Evolutionary conservation across 306 rosid genomes (phyloP).

Genomic region (Pyrus communis): DNA sequence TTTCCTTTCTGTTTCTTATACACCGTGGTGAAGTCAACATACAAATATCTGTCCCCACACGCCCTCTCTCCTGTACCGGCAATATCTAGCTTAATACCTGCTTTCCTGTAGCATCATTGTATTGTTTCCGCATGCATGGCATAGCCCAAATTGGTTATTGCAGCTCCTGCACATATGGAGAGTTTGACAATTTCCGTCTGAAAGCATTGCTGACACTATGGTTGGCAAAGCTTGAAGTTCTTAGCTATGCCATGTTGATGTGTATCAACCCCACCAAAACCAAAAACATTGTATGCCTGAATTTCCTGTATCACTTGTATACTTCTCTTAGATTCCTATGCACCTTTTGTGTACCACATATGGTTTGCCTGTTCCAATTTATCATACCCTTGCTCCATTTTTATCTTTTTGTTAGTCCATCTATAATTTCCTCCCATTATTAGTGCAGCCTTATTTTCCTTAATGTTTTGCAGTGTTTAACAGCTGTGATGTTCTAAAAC

Average conservation of each 20-base stretch:
- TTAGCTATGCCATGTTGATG: neutral
- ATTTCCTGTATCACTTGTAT: neutral
- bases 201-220: neutral
- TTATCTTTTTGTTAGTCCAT: neutral
- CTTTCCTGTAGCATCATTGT: neutral
- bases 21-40: neutral
- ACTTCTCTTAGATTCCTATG: neutral
- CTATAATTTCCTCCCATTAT: neutral
- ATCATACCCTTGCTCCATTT: neutral
- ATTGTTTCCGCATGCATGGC: neutral
- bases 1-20: neutral
- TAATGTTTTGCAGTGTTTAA: slow-evolving; percentile 69
- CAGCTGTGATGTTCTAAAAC: slow-evolving; percentile 88
- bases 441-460: slow-evolving; percentile 35
- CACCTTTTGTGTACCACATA: neutral
- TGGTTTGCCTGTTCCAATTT: neutral
- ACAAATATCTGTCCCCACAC: neutral
- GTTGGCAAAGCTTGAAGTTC: neutral
- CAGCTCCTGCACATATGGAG: neutral
- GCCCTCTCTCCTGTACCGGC: neutral
- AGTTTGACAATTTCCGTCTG: neutral
- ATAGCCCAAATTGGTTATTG: neutral
- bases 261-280: neutral
- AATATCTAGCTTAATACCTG: neutral
- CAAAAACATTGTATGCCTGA: neutral